Base-by-base conservation (phyloP, 345 rosid species). In the Aethionema arabicum region DNA sequence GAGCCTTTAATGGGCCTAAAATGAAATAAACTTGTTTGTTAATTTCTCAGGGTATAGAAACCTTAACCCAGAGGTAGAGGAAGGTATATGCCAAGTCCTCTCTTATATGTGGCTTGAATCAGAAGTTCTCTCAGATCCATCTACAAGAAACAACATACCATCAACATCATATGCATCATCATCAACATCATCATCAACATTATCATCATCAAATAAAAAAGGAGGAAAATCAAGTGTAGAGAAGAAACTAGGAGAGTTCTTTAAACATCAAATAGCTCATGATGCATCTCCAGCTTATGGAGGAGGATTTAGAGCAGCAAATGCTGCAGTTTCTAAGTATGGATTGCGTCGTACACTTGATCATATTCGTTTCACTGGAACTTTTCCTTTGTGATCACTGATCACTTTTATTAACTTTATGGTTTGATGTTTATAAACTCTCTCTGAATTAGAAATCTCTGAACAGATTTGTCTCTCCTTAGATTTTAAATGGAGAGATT, bases 61-160 rank as follows among this genome's bases (percentile, higher is more conserved):
- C 78, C 91, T 93, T 29, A 81, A 59, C 76, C 86, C 95, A 4
- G 96, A 83, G 72, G 96, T 90, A 27, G 99, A 90, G 82, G 96
- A 90, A 87, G 99, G 99, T 30, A 85, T 93, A 65, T 93, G 99
- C 72, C 99, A 93, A 72, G 81, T 82, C 48, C 81, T 93, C 59
- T 90, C 99, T 3, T 59, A 85, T 72, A 84, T 92, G 96, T 92
- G 97, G 99, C 96, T 92, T 8, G 99, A 92, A 56, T 74, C 99
- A 21, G 98, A 92, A 77, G 98, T 92, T 42, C 57, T 87, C 63
- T 62, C 76, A 29, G 76, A 67, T 55, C 85, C 97, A 37, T 73
- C 43, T 15, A 70, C 77, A 35, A 77, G 70, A 68, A 70, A 62
- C 74, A 70, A 62, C 74, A 53, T 72, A 64, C 68, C 95, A 33